These are phyloP conservation scores for Terana coerulea DNA, from an alignment of 768 basidiomycete genomes.

Conservation along the genomic window DNA sequence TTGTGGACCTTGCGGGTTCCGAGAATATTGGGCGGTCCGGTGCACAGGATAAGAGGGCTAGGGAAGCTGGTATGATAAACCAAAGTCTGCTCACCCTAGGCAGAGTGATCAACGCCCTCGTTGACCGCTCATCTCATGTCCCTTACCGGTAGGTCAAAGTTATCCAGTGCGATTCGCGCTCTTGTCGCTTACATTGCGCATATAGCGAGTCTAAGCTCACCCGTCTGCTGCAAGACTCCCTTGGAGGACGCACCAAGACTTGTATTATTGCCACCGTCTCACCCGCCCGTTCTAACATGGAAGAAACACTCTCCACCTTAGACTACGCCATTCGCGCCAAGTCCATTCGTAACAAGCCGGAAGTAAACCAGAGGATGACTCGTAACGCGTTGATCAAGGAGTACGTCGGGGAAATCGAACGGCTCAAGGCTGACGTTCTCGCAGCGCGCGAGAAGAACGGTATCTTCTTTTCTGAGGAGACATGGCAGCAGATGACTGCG, in stretches of 20 bases:
- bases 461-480: constrained; percentile 88
- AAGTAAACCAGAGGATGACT: constrained; percentile 92
- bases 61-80: constrained; percentile 99
- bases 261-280: constrained; percentile 97
- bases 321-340: constrained; percentile 96
- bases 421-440: constrained; percentile 83
- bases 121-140: constrained; percentile 87
- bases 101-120: constrained; percentile 92
- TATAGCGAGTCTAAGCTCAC: constrained; percentile 94
- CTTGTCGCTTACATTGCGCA: not conserved
- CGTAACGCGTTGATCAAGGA: constrained; percentile 90
- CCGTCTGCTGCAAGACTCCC: constrained; percentile 96
- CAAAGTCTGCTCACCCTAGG: constrained; percentile 96
- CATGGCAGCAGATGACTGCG: constrained; percentile 76
- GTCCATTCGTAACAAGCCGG: constrained; percentile 92
- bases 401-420: constrained; percentile 90
- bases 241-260: constrained; percentile 95
- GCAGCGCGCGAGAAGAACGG: constrained; percentile 97
- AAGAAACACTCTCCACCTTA: constrained; percentile 95
- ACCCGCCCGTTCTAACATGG: constrained; percentile 89
- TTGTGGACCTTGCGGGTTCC: constrained; percentile 96
- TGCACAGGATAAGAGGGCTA: constrained; percentile 90
- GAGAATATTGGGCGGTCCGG: constrained; percentile 97
- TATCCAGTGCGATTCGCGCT: constrained; percentile 3
- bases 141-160: constrained; percentile 80